A percentile compares a stretch with the other conserved stretches of the same genome.
Conservation (phyloP, 352 stramenopile species). For the Phytophthora pini region DNA sequence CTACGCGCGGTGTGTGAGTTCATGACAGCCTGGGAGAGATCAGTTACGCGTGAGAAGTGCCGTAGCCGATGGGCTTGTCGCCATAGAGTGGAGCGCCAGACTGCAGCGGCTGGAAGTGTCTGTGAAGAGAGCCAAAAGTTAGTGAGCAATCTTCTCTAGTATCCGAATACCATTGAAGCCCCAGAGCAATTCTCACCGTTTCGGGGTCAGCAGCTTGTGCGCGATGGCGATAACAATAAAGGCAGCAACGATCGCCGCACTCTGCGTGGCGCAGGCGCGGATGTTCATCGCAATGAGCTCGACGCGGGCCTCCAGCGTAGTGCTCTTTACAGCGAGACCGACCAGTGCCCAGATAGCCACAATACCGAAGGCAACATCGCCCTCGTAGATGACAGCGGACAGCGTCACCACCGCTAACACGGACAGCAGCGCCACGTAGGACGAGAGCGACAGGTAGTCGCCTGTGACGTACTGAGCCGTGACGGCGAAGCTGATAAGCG, state of each 20-base stretch:
- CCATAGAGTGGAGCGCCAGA: constrained; percentile 46
- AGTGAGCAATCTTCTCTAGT: constrained; percentile 5
- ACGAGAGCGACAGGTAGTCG: constrained; percentile 56
- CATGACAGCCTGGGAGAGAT: constrained; percentile 3
- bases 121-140: not conserved
- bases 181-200: constrained; percentile 34
- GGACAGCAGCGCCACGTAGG: constrained; percentile 66
- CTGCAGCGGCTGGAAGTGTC: constrained; percentile 30
- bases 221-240: constrained; percentile 66
- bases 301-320: constrained; percentile 46
- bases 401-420: constrained; percentile 64
- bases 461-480: constrained; percentile 54
- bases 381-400: constrained; percentile 60
- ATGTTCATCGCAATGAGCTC: constrained; percentile 68
- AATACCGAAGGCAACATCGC: constrained; percentile 62
- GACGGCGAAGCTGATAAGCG: constrained; percentile 75
- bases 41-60: constrained; percentile 35
- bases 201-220: constrained; percentile 41
- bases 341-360: constrained; percentile 74
- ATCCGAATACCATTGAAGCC: not conserved
- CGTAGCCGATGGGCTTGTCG: constrained; percentile 58
- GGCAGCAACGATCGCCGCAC: constrained; percentile 58
- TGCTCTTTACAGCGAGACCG: constrained; percentile 60
- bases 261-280: constrained; percentile 63
- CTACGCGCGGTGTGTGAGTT: constrained; percentile 1